Evolutionary conservation across 2,329 filamentous ascomycete genomes (phyloP).

Genomic region (Fonsecaea multimorphosa): DNA sequence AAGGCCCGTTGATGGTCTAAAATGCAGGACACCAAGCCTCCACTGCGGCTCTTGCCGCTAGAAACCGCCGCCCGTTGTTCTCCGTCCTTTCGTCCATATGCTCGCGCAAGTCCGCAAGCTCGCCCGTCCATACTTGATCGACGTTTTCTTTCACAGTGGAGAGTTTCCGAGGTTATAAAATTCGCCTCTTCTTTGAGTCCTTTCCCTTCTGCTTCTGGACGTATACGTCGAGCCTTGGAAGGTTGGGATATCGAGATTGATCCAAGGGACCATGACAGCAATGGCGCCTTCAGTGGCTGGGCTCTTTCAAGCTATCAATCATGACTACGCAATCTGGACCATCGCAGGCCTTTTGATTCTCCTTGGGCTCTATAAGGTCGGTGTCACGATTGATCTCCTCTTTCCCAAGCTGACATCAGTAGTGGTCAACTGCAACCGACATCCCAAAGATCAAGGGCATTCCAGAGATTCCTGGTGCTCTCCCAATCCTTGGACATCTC

Average conservation of each 20-base stretch:
- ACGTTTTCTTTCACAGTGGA: slow-evolving; percentile 10
- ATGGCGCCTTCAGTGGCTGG: slow-evolving; percentile 21
- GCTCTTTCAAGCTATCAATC: slow-evolving; percentile 26
- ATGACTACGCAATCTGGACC: slow-evolving; percentile 30
- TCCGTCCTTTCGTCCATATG: slow-evolving; percentile 12
- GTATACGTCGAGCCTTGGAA: not conserved
- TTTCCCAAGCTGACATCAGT: not conserved
- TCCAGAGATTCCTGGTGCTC: slow-evolving; percentile 61
- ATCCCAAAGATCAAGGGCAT: slow-evolving; percentile 62
- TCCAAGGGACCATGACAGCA: not conserved
- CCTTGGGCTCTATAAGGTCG: slow-evolving; percentile 32
- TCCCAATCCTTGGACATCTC: slow-evolving; percentile 66
- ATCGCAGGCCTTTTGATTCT: slow-evolving; percentile 18
- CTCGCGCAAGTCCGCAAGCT: slow-evolving; percentile 28
- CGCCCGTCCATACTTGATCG: slow-evolving; percentile 23
- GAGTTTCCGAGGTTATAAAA: slow-evolving; percentile 14
- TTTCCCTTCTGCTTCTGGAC: not conserved
- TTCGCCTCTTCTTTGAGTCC: not conserved
- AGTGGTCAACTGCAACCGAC: slow-evolving; percentile 51
- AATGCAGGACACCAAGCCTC: not conserved
- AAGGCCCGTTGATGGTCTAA: slow-evolving; percentile 5
- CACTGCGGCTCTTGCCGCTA: slow-evolving; percentile 19
- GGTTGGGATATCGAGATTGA: not conserved
- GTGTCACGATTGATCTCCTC: not conserved
- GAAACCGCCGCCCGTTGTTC: slow-evolving; percentile 18